These are phyloP conservation scores for Penicillium dipodomyicola DNA, from an alignment of 495 filamentous ascomycete species.

Conservation along the genomic window DNA sequence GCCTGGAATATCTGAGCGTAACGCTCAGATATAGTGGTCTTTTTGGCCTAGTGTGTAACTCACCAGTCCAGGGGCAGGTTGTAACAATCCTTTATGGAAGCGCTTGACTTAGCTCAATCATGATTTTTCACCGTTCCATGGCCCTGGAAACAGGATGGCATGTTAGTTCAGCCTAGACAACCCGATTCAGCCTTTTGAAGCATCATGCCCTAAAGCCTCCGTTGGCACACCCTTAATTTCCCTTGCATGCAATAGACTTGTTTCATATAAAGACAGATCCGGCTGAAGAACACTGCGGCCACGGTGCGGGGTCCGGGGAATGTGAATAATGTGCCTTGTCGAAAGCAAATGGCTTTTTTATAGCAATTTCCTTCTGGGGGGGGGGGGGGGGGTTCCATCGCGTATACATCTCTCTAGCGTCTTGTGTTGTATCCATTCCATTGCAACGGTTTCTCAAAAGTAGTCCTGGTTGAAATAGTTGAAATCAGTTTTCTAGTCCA, in stretches of 20 bases:
- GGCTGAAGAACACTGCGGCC: neutral
- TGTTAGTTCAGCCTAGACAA: neutral
- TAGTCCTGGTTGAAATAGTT: neutral
- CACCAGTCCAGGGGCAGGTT: no score
- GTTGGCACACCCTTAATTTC: neutral
- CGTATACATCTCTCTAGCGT: no score
- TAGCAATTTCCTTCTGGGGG: no score
- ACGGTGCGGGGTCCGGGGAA: conserved; percentile 1
- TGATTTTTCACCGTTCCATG: neutral
- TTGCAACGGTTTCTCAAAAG: neutral
- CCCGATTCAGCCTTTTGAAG: neutral
- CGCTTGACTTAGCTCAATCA: no score
- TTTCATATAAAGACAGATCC: neutral
- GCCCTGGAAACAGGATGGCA: neutral
- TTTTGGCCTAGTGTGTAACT: no score
- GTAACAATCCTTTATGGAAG: no score
- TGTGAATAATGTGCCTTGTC: conserved; percentile 2
- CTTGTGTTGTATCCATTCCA: no score
- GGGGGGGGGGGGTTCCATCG: no score
- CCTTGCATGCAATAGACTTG: neutral
- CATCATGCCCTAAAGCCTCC: no score
- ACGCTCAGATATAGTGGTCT: no score
- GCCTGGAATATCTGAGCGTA: no score
- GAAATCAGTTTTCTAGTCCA: neutral
- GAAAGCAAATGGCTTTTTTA: neutral